Evolutionary conservation across 768 basidiomycete species (phyloP).

Genomic region (Strobilomyces echinocephalus): DNA sequence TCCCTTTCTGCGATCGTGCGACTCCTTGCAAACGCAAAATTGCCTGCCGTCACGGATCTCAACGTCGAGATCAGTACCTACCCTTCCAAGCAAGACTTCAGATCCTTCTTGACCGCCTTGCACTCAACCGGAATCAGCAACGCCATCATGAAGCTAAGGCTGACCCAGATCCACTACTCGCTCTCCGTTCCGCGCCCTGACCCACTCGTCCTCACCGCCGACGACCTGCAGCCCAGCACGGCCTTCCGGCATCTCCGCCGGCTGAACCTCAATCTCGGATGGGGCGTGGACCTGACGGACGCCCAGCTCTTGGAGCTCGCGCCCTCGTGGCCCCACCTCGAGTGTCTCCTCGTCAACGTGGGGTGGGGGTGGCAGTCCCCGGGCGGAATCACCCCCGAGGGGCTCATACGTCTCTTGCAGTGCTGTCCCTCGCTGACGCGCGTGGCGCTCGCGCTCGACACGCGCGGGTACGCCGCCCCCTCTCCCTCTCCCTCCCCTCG

Average conservation of each 20-base stretch:
- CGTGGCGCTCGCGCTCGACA: slow-evolving; percentile 10
- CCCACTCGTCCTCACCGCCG: neutral
- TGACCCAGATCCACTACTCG: neutral
- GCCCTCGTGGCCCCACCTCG: slow-evolving; percentile 7
- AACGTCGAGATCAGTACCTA: neutral
- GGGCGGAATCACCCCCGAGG: slow-evolving; percentile 5
- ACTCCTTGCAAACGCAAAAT: neutral
- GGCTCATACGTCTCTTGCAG: slow-evolving; percentile 3
- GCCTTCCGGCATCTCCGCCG: slow-evolving; percentile 2
- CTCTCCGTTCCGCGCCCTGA: neutral
- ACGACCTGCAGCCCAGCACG: slow-evolving; percentile 3
- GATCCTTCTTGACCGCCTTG: neutral
- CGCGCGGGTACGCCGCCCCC: neutral
- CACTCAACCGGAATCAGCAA: neutral
- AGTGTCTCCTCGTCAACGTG: slow-evolving; percentile 5
- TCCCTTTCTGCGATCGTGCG: neutral
- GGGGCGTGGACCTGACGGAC: slow-evolving; percentile 3
- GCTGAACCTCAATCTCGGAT: slow-evolving; percentile 2
- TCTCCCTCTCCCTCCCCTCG: neutral
- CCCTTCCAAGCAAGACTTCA: neutral
- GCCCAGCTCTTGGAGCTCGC: neutral
- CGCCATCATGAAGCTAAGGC: neutral
- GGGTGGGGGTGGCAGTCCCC: slow-evolving; percentile 4
- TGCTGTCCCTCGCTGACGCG: neutral
- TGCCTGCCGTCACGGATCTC: neutral